A percentile compares a stretch with the other conserved stretches of the same genome.
Conservation (phyloP, 306 rosid genomes). For the Vicia villosa region DNA sequence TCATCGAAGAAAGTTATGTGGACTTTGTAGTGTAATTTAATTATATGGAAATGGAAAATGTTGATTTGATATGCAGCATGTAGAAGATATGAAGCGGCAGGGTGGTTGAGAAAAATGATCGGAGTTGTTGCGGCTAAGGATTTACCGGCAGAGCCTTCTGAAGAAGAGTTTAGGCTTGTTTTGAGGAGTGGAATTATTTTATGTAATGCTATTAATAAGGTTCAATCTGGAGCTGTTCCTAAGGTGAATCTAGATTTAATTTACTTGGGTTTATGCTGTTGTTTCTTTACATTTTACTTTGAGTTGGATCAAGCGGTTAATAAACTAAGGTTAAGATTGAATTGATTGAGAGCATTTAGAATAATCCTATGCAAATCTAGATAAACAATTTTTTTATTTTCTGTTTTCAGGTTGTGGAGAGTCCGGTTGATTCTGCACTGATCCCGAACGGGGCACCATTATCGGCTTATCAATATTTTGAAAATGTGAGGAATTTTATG, state of each 20-base stretch:
- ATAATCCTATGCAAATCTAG: neutral
- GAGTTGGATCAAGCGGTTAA: neutral
- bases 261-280: neutral
- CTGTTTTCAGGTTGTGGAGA: conserved; percentile 84
- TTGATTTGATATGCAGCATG: conserved; percentile 54
- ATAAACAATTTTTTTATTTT: neutral
- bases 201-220: conserved; percentile 84
- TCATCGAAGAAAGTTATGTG: neutral
- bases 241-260: conserved; percentile 55
- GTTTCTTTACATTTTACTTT: neutral
- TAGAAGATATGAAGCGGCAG: conserved; percentile 92
- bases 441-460: conserved; percentile 92
- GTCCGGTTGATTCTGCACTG: conserved; percentile 81
- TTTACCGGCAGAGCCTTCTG: conserved; percentile 95
- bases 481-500: conserved; percentile 88
- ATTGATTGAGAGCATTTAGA: neutral
- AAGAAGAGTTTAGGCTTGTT: conserved; percentile 95
- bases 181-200: conserved; percentile 94
- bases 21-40: neutral
- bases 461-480: conserved; percentile 92
- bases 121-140: conserved; percentile 96
- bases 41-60: conserved; percentile 23
- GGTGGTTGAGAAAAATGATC: conserved; percentile 91
- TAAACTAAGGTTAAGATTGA: neutral
- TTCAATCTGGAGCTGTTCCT: conserved; percentile 87